Percentiles rank a stretch among this genome's conserved stretches.
These are phyloP conservation scores for Penicillium sp. DNA, from an alignment of 2,329 filamentous ascomycete species.

Conservation along the genomic window DNA sequence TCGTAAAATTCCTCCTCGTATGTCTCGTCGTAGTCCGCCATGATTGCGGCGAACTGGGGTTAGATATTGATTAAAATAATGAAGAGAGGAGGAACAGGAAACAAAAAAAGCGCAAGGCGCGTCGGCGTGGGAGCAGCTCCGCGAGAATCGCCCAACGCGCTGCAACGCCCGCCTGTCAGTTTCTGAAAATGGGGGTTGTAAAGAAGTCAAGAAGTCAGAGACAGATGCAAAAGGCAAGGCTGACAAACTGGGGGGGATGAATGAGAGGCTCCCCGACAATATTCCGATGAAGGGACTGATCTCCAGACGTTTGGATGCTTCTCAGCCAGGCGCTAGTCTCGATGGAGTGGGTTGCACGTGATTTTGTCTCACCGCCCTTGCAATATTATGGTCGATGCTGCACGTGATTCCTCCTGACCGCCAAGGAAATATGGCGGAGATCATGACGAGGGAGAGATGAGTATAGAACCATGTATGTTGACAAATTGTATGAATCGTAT, in stretches of 20 bases:
- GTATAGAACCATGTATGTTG: neutral
- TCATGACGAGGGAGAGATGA: neutral
- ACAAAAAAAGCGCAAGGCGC: slow-evolving; percentile 22
- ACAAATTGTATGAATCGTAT: too few relatives aligned
- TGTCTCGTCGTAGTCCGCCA: slow-evolving; percentile 60
- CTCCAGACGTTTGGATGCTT: slow-evolving; percentile 33
- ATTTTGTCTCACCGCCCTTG: neutral
- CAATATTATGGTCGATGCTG: neutral
- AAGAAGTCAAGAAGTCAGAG: slow-evolving; percentile 12
- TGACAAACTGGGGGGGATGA: slow-evolving; percentile 30
- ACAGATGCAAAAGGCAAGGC: slow-evolving; percentile 18
- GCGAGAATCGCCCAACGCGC: slow-evolving; percentile 26
- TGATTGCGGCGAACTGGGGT: slow-evolving; percentile 31
- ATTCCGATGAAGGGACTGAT: slow-evolving; percentile 31
- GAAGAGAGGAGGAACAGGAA: neutral
- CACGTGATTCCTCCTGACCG: neutral
- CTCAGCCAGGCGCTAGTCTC: slow-evolving; percentile 25
- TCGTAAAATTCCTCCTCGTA: slow-evolving; percentile 70
- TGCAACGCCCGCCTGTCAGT: slow-evolving; percentile 22
- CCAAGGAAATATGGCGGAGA: neutral
- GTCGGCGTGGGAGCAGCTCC: slow-evolving; percentile 20
- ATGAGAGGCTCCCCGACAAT: slow-evolving; percentile 23
- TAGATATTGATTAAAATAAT: slow-evolving; percentile 9
- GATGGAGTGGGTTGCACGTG: slow-evolving; percentile 25
- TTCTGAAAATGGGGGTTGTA: slow-evolving; percentile 14